Percentiles rank a stretch among this genome's conserved stretches.
Conservation (phyloP, 768 basidiomycete species). For the Botryobasidium botryosum region DNA sequence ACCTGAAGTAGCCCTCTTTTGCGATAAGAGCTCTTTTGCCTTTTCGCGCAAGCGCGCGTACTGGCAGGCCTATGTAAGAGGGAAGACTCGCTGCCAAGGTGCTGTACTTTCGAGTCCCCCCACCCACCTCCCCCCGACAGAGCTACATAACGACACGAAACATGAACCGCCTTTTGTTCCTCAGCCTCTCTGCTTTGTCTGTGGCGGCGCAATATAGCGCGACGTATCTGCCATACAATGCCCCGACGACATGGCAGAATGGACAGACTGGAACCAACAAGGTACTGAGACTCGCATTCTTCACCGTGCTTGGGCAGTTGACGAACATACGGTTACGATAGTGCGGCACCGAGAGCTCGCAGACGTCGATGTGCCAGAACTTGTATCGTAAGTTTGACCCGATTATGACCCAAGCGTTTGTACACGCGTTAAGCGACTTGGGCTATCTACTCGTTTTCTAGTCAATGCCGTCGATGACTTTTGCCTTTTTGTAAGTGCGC, state of each 20-base stretch:
- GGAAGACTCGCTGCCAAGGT: too few relatives aligned
- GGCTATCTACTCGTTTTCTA: background rate
- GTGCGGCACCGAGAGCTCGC: constrained; percentile 40
- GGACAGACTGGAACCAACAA: constrained; percentile 47
- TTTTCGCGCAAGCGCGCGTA: too few relatives aligned
- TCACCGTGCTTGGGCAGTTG: background rate
- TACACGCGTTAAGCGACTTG: background rate
- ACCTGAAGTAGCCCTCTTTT: too few relatives aligned
- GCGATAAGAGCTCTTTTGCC: too few relatives aligned
- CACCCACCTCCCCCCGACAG: too few relatives aligned
- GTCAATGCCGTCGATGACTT: constrained; percentile 30
- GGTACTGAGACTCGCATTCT: background rate
- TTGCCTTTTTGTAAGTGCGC: constrained; percentile 21
- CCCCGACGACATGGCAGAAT: constrained; percentile 24
- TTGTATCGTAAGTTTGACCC: constrained; percentile 24
- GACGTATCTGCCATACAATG: constrained; percentile 18
- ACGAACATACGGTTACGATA: constrained; percentile 9
- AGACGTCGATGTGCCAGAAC: constrained; percentile 49
- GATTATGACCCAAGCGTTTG: background rate
- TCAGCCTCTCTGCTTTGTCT: too few relatives aligned
- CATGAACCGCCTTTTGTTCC: too few relatives aligned
- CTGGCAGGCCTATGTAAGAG: too few relatives aligned
- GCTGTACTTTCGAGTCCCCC: too few relatives aligned
- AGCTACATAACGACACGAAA: too few relatives aligned
- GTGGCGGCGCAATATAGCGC: too few relatives aligned